phyloP scores from a whole-genome alignment of 2,329 filamentous ascomycete genomes.

The Colletotrichum tanaceti region DNA sequence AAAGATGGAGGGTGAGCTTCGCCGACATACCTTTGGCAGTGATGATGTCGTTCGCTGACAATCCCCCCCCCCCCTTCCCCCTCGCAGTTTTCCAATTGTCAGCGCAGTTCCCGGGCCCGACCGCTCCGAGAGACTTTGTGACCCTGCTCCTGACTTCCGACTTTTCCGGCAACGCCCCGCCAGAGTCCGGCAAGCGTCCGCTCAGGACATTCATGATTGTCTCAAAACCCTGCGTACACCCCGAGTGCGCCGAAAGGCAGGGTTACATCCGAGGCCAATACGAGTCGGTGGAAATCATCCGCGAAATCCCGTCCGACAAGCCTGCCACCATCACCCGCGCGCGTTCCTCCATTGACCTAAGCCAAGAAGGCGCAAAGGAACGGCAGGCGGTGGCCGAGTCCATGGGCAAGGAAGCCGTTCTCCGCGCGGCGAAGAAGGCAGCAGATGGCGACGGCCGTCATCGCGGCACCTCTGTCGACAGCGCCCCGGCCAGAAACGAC shows the following conservation, averaged over 20 bases:
- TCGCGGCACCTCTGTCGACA: slow-evolving; percentile 38
- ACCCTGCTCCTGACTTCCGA: slow-evolving; percentile 79
- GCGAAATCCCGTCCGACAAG: slow-evolving; percentile 76
- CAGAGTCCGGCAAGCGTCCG: slow-evolving; percentile 52
- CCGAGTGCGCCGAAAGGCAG: slow-evolving; percentile 74
- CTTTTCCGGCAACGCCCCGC: slow-evolving; percentile 55
- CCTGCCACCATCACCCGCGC: slow-evolving; percentile 53
- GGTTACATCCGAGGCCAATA: slow-evolving; percentile 88
- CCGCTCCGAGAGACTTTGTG: slow-evolving; percentile 88
- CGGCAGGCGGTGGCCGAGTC: slow-evolving; percentile 45
- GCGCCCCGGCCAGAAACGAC: slow-evolving; percentile 43
- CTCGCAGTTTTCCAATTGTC: slow-evolving; percentile 81
- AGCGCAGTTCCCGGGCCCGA: slow-evolving; percentile 90
- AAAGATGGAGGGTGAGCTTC: slow-evolving; percentile 68
- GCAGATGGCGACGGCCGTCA: slow-evolving; percentile 50
- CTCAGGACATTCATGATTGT: slow-evolving; percentile 85
- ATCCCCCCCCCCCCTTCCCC: slow-evolving; percentile 30
- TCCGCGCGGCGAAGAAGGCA: slow-evolving; percentile 47
- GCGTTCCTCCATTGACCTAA: slow-evolving; percentile 58
- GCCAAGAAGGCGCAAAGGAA: slow-evolving; percentile 48
- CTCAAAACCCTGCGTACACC: slow-evolving; percentile 84
- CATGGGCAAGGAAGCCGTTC: slow-evolving; percentile 55
- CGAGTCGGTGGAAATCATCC: slow-evolving; percentile 90
- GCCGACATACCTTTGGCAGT: not conserved
- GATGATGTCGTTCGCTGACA: slow-evolving; percentile 34